These are phyloP conservation scores for Pulveroboletus frians DNA, from an alignment of 768 basidiomycete genomes.

Conservation along the genomic window DNA sequence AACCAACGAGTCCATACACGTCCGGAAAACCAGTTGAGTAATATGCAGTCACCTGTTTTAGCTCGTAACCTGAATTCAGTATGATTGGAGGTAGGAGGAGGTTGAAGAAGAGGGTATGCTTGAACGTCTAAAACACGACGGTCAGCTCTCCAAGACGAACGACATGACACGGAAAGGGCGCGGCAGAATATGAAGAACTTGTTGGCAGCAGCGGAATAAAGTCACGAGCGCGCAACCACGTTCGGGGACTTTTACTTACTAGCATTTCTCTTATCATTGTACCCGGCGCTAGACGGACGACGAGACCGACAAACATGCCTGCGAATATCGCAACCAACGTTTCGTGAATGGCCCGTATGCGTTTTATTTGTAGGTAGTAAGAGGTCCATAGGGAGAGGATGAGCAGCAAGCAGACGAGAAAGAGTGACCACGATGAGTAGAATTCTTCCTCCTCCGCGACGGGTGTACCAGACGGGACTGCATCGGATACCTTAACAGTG, in stretches of 20 bases:
- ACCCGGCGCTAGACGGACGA: slow-evolving; percentile 86
- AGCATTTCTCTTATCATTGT: slow-evolving; percentile 97
- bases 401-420: slow-evolving; percentile 87
- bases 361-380: slow-evolving; percentile 96
- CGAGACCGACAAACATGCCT: slow-evolving; percentile 91
- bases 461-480: slow-evolving; percentile 32
- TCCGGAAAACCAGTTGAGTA: not conserved
- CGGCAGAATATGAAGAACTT: not conserved
- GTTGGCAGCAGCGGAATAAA: not conserved
- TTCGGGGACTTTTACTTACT: slow-evolving; percentile 50
- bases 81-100: slow-evolving; percentile 97
- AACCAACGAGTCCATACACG: not conserved
- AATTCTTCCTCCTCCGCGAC: slow-evolving; percentile 77
- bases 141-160: slow-evolving; percentile 4
- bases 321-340: slow-evolving; percentile 93
- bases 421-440: slow-evolving; percentile 92
- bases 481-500: slow-evolving; percentile 23
- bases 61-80: slow-evolving; percentile 94
- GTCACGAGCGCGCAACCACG: not conserved
- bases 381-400: slow-evolving; percentile 93
- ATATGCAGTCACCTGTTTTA: slow-evolving; percentile 70
- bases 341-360: slow-evolving; percentile 93
- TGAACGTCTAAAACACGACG: slow-evolving; percentile 66
- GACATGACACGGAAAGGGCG: not conserved
- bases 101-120: slow-evolving; percentile 97